Evolutionary conservation across 2,329 filamentous ascomycete species (phyloP), one percentile per base, ranked within the genome.

Genomic region (Calonectria ilicicola): DNA sequence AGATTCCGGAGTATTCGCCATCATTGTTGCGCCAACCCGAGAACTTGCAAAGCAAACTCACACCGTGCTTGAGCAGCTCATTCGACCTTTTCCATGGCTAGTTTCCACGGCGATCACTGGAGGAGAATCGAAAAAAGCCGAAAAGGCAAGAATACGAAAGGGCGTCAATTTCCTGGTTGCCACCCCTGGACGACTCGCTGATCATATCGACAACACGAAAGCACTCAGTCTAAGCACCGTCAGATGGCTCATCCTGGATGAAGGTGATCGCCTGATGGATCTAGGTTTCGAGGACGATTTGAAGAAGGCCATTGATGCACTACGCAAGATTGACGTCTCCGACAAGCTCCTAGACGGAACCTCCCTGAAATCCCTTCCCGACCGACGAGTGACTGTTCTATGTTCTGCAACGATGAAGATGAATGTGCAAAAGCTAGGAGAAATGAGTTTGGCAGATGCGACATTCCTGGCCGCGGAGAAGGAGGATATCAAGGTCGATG

Each of bases 351-450:
- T 89, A 44, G 91, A 92, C 65, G 88, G 89, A 6, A 85, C 89
- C 5, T 83, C 86, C 2, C 87, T 93, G 44, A 90, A 90, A 21
- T 87, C 93, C 5, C 88, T 98, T 9, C 93, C 95, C 0, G 91
- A 91, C 66, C 90, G 95, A 75, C 91, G 96, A 69, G 93, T 95
- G 2, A 98, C 97, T 0, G 89, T 99, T 5, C 89, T 99, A 3
- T 99, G 97, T 83, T 99, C 97, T 5, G 97, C 97, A 3, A 99
- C 97, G 0, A 94, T 99, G 92, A 98, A 98, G 86, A 96, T 98
- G 92, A 97, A 96, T 78, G 97, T 98, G 1, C 96, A 98, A 82
- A 93, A 94, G 78, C 87, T 99, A 7, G 96, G 96, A 49, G 95
- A 98, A 81, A 98, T 98, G 85, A 98, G 95, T 86, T 87, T 99